Conservation (phyloP, 345 rosid species). For the Brassica incana region DNA sequence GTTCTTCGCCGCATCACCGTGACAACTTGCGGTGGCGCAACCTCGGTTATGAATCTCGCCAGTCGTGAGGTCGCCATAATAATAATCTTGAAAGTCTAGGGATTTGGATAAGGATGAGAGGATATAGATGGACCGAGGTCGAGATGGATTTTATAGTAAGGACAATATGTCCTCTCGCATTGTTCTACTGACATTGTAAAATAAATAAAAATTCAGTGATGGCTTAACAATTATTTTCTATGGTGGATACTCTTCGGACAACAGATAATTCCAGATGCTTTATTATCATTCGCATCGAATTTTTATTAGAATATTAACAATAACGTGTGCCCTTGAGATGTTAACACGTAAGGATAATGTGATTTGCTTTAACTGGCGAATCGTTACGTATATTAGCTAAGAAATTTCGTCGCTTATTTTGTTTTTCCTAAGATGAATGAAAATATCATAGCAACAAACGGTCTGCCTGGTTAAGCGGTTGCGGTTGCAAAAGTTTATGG, state of each 20-base stretch:
- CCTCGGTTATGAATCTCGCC: slow-evolving; percentile 70
- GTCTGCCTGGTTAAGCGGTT: too few species aligned
- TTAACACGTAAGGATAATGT: not conserved
- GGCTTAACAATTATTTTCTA: slow-evolving; percentile 15
- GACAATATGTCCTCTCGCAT: slow-evolving; percentile 13
- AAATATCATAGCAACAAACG: too few species aligned
- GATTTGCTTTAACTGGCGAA: too few species aligned
- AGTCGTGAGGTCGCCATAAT: slow-evolving; percentile 69
- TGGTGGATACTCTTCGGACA: slow-evolving; percentile 23
- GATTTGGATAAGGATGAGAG: not conserved
- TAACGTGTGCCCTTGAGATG: not conserved
- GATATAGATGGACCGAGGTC: not conserved
- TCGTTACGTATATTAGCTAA: too few species aligned
- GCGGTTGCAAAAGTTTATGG: too few species aligned
- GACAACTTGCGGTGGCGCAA: slow-evolving; percentile 78
- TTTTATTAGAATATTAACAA: not conserved
- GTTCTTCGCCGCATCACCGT: slow-evolving; percentile 69
- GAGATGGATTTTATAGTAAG: not conserved
- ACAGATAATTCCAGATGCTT: slow-evolving; percentile 21
- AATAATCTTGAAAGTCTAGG: slow-evolving; percentile 1
- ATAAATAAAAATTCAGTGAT: not conserved
- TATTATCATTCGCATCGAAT: not conserved
- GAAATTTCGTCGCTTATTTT: too few species aligned
- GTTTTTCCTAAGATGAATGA: too few species aligned
- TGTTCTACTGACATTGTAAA: slow-evolving; percentile 20